Evolutionary conservation across 148 eudicot species (phyloP), one percentile per base, ranked within the genome.

Genomic region (Fagopyrum esculentum): DNA sequence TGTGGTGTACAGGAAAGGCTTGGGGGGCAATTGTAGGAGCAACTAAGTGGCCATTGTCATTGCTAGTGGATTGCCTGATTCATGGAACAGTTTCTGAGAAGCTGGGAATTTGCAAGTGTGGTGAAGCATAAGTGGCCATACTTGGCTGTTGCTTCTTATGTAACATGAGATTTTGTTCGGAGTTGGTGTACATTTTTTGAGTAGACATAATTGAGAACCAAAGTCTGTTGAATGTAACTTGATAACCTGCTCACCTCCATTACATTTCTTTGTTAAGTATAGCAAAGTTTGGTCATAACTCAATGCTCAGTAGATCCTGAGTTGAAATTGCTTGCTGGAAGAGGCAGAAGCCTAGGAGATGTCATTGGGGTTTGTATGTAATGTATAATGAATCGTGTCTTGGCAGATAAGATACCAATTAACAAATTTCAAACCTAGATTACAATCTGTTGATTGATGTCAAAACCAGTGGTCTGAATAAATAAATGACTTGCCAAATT

Each of bases 171-270:
- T 61, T 61, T 61, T 61, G 68, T 12, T 61, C 30, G 43, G 29
- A 61, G 43, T 10, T 61, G 68, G 68, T 61, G 68, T 61, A 61
- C 68, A 61, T 61, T 61, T 61, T 61, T 60, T 26, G 66, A 60
- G 66, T 60, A 26, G 26, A 60, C 66, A 60, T 60, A 30, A 57
- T 29, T 26, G 13, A 61, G 68, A 61, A 61, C 68, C 68, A 61
- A 9, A 26, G 44, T 61, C 30, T 40, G 68, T 61, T 61, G 43
- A 2, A 0, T 61, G 66, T 8, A 60, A 22, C 59, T 7, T 56
- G n/a, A 5, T 56, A 56, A n/a, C 8, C 9, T 57, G 35, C 8
- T 30, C 63, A 22, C 30, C 44, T 35, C 0, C 40, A 35, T 35
- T 35, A 35, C 40, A 35, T 35, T 35, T 35, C 40, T 29, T 29